Conservation (phyloP, 768 basidiomycete species). For the Wakefieldia striispora region DNA sequence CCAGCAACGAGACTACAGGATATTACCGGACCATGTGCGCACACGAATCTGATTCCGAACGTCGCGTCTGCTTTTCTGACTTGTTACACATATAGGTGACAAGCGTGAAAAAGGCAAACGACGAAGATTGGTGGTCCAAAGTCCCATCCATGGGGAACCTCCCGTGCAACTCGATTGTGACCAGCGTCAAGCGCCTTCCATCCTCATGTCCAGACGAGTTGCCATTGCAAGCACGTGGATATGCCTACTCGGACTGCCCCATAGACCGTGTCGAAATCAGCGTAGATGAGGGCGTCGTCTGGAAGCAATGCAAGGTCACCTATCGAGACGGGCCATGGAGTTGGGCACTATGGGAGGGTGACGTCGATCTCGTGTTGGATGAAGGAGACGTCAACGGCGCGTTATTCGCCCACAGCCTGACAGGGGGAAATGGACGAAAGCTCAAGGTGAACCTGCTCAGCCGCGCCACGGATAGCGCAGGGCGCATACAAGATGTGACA, state of each 20-base stretch:
- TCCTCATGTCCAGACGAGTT: constrained; percentile 18
- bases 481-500: constrained; percentile 47
- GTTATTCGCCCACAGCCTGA: not conserved
- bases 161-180: constrained; percentile 63
- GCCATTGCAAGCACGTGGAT: constrained; percentile 46
- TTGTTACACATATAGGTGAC: constrained; percentile 16
- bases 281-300: constrained; percentile 49
- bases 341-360: constrained; percentile 69
- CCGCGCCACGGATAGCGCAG: constrained; percentile 51
- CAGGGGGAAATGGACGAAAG: constrained; percentile 10
- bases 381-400: constrained; percentile 19
- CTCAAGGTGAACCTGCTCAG: constrained; percentile 33
- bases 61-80: not conserved
- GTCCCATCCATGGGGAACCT: constrained; percentile 58
- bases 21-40: constrained; percentile 51
- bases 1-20: constrained; percentile 70
- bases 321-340: constrained; percentile 69
- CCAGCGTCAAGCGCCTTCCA: constrained; percentile 16
- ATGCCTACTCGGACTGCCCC: constrained; percentile 51
- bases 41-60: not conserved
- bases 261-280: constrained; percentile 51
- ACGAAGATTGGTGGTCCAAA: constrained; percentile 45
- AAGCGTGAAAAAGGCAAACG: constrained; percentile 23
- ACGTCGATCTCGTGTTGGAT: constrained; percentile 34
- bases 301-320: constrained; percentile 49